Evolutionary conservation across 345 rosid genomes (phyloP), one percentile per base, ranked within the genome.

Genomic region (Camelina hispida): DNA sequence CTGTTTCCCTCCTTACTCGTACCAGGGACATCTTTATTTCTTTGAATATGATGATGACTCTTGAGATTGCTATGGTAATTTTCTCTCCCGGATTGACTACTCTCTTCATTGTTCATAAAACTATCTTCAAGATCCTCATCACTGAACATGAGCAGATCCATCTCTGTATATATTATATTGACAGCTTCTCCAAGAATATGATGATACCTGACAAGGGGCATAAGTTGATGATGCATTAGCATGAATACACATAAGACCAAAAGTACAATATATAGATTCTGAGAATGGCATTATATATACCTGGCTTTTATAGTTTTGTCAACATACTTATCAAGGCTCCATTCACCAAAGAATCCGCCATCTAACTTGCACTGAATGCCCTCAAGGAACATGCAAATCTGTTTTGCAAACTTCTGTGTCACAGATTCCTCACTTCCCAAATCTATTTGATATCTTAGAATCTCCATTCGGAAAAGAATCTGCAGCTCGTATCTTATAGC

Each of bases 391-490:
- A 66, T 72, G 87, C 97, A 88, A 60, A 95, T 90, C 56, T 95
- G 89, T 82, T 85, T 90, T 22, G 87, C 88, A 75, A 90, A 90
- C 81, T 88, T 95, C 74, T 84, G 88, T 64, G 81, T 90, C 72
- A 56, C 53, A 52, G 84, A 71, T 71, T 87, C 88, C 73, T 73
- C 83, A 57, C 81, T 68, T 67, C 78, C 78, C 58, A 68, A 66
- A 77, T 92, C 85, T 60, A 87, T 69, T 74, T 89, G 86, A 52
- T 86, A 89, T 65, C 83, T 95, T 70, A 95, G 81, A 71, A 92
- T 95, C 81, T 90, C 99, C 97, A 95, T 87, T 8, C 99, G 90
- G 66, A 92, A 89, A 71, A 95, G 84, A 73, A 95, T 90, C 82
- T 95, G 97, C 78, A 90, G 62, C 85, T 95, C 99, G 56, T 84